Conservation (phyloP, 83 land plant genomes). For the Diphasiastrum complanatum region DNA sequence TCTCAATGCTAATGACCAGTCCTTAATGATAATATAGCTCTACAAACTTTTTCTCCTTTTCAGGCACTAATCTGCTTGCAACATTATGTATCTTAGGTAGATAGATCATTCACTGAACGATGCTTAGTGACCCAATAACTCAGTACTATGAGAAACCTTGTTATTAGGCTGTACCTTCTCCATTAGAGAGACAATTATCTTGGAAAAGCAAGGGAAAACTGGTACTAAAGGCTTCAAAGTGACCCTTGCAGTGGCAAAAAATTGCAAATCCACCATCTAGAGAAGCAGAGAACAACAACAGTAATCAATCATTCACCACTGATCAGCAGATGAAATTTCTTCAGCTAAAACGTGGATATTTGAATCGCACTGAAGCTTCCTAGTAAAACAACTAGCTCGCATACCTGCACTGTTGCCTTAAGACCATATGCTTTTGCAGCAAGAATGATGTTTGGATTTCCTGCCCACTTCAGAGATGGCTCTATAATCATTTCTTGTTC, state of each 20-base stretch:
- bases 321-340: not conserved
- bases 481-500: too few species aligned
- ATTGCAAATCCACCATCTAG: constrained; percentile 56
- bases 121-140: not conserved
- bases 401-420: constrained; percentile 55
- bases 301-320: not conserved
- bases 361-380: not conserved
- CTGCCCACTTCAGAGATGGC: too few species aligned
- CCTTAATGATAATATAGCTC: too few species aligned
- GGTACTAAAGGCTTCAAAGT: constrained; percentile 57
- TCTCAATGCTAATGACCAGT: too few species aligned
- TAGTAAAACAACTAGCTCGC: not conserved
- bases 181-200: constrained; percentile 46
- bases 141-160: not conserved
- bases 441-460: too few species aligned
- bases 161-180: constrained; percentile 42
- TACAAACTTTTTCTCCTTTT: too few species aligned
- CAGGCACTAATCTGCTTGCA: too few species aligned
- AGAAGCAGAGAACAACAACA: not conserved
- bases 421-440: too few species aligned
- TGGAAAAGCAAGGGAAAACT: constrained; percentile 57
- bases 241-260: constrained; percentile 45
- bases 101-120: not conserved
- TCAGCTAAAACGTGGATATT: not conserved
- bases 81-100: not conserved